Conservation (phyloP, 2,329 filamentous ascomycete genomes). For the Calonectria montana region DNA sequence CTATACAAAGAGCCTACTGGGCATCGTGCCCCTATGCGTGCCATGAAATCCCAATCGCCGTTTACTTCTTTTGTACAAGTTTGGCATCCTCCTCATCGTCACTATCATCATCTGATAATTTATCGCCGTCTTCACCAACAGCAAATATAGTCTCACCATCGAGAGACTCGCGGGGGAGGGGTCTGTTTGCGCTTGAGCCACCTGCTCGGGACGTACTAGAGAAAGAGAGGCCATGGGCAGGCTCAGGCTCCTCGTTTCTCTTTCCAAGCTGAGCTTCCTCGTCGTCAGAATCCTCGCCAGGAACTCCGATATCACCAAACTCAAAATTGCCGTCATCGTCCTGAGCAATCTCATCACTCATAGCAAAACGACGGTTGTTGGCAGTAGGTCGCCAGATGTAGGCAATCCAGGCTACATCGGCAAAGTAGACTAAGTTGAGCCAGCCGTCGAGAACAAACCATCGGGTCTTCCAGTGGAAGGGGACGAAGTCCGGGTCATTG, state of each 20-base stretch:
- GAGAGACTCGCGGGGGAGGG: slow-evolving; percentile 64
- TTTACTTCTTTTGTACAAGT: slow-evolving; percentile 61
- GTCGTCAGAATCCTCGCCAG: slow-evolving; percentile 67
- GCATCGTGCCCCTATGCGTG: not conserved
- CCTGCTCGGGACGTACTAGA: slow-evolving; percentile 38
- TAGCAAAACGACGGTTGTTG: slow-evolving; percentile 96
- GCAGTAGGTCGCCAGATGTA: slow-evolving; percentile 97
- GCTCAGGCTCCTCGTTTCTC: slow-evolving; percentile 35
- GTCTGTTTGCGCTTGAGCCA: slow-evolving; percentile 36
- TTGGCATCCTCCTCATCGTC: slow-evolving; percentile 63
- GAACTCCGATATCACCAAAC: slow-evolving; percentile 89
- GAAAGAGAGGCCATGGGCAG: slow-evolving; percentile 40
- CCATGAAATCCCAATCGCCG: not conserved
- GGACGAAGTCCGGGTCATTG: slow-evolving; percentile 88
- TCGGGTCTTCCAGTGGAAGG: slow-evolving; percentile 95
- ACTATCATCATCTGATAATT: slow-evolving; percentile 67
- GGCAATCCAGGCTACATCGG: slow-evolving; percentile 91
- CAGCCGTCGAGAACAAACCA: slow-evolving; percentile 99
- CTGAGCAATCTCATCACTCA: slow-evolving; percentile 99
- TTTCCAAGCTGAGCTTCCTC: slow-evolving; percentile 66
- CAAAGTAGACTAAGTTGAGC: slow-evolving; percentile 96
- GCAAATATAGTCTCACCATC: slow-evolving; percentile 98
- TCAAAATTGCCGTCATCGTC: slow-evolving; percentile 97
- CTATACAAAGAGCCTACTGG: slow-evolving; percentile 32
- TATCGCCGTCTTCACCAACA: slow-evolving; percentile 86